Evolutionary conservation across 176 grass and related monocot genomes (phyloP).

Genomic region (barley (Hordeum vulgare)): DNA sequence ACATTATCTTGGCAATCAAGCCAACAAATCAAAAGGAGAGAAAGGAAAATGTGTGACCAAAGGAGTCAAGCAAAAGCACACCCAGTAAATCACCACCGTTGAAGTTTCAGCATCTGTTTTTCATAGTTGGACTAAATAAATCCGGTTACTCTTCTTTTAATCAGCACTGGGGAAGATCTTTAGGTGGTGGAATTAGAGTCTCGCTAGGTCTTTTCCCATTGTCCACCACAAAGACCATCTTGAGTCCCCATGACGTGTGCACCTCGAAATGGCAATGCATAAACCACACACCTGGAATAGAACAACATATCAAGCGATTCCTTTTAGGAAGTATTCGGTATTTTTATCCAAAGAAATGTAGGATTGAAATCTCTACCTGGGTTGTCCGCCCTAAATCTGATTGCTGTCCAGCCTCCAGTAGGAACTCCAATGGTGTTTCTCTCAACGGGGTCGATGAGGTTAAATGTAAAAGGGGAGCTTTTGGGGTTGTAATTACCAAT

Average conservation of each 20-base stretch:
- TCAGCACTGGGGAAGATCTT: slow-evolving; percentile 64
- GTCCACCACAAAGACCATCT: slow-evolving; percentile 76
- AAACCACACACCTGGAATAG: slow-evolving; percentile 68
- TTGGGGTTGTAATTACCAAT: slow-evolving; percentile 50
- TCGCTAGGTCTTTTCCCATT: slow-evolving; percentile 54
- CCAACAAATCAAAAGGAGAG: slow-evolving; percentile 2
- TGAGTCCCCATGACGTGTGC: slow-evolving; percentile 75
- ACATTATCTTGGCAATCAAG: slow-evolving; percentile 26
- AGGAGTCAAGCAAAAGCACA: slow-evolving; percentile 32
- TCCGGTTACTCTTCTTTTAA: slow-evolving; percentile 14
- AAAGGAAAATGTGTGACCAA: slow-evolving; percentile 4
- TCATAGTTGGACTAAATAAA: slow-evolving; percentile 1
- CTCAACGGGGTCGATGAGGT: slow-evolving; percentile 65
- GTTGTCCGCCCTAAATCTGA: slow-evolving; percentile 70
- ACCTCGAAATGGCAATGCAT: slow-evolving; percentile 82
- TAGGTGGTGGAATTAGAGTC: slow-evolving; percentile 52
- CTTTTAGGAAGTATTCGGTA: not conserved
- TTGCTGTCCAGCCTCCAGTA: slow-evolving; percentile 57
- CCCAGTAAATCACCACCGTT: not conserved
- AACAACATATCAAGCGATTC: slow-evolving; percentile 16
- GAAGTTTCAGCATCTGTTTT: not conserved
- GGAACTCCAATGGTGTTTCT: slow-evolving; percentile 66
- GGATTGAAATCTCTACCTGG: slow-evolving; percentile 36
- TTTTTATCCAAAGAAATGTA: not conserved
- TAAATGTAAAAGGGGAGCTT: slow-evolving; percentile 48